Evolutionary conservation across 1,284 basidiomycete genomes (phyloP).

Genomic region (Moesziomyces globuligerus): DNA sequence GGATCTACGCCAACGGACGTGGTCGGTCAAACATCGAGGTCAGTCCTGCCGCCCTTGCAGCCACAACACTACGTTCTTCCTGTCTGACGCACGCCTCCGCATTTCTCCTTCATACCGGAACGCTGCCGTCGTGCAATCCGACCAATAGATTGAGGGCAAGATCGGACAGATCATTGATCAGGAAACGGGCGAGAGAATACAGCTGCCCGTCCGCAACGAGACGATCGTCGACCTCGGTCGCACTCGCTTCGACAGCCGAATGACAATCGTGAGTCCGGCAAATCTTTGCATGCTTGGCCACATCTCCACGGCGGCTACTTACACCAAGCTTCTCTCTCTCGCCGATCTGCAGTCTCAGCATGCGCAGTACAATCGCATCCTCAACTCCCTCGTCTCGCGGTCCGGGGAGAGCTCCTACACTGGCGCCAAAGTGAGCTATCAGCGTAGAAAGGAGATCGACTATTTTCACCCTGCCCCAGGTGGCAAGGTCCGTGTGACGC

Average conservation of each 20-base stretch:
- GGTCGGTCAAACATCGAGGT: slow-evolving; percentile 71
- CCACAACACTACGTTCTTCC: neutral
- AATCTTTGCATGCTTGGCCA: too few species aligned
- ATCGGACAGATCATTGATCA: slow-evolving; percentile 81
- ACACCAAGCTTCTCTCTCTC: too few species aligned
- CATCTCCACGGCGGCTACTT: too few species aligned
- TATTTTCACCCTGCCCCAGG: slow-evolving; percentile 74
- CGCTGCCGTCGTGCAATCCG: too few species aligned
- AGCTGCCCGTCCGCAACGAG: slow-evolving; percentile 82
- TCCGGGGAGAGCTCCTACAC: slow-evolving; percentile 67
- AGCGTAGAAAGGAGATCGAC: slow-evolving; percentile 82
- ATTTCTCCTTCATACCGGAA: neutral
- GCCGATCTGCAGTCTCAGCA: slow-evolving; percentile 76
- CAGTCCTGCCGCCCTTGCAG: slow-evolving; percentile 22
- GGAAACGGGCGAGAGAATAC: slow-evolving; percentile 71
- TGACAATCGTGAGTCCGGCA: slow-evolving; percentile 80
- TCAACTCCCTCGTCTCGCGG: slow-evolving; percentile 75
- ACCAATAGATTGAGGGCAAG: slow-evolving; percentile 85
- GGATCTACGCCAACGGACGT: slow-evolving; percentile 72
- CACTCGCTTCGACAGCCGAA: slow-evolving; percentile 84
- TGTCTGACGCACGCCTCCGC: neutral
- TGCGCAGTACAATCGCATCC: slow-evolving; percentile 81
- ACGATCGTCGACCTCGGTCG: slow-evolving; percentile 72
- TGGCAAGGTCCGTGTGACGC: slow-evolving; percentile 82
- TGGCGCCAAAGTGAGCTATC: slow-evolving; percentile 76